Base-by-base conservation (phyloP, 805 yeast species). In the Candida suzukii region DNA sequence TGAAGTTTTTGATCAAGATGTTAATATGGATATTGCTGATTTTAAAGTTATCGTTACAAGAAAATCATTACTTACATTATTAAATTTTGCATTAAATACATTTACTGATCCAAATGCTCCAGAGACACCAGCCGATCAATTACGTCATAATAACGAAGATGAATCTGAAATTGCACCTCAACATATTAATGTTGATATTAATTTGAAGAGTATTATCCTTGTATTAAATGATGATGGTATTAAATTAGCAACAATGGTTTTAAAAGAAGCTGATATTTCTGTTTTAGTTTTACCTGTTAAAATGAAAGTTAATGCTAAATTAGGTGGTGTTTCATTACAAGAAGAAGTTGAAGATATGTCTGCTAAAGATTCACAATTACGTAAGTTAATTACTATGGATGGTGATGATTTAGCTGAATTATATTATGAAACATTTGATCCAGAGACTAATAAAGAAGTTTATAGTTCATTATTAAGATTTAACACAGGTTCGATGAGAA, bases 201-300 rank as follows among this genome's bases (percentile, higher is more conserved):
- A 73, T 37, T 64, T 93, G 53, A 86, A 80, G 35, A 80, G 95
- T 53, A 75, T 91, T 13, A 76, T 80, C 9, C 57, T 87, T 38
- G 77, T 86, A 4, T 64, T 93, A 38, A 84, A 86, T 53, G 97
- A 91, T 54, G 95, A 88, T 43, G 82, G 90, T 4, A 70, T 81
- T 38, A 82, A 83, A 49, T 60, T 93, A 35, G 95, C 96, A 0
- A 87, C 96, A 0, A 56, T 90, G 46, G 73, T 76, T 36, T 67
- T 93, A 42, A 79, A 87, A 34, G 74, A 83, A 11, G 96, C 96
- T 3, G 73, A 74, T 40, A 71, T 88, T 39, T 63, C 70, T 16
- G 78, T 87, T 7, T 68, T 78, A 24, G 55, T 90, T 32, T 61
- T 86, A 10, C 95, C 95, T 1, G 93, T 83, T 46, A 80, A 78